Evolutionary conservation across 208 protist genomes (phyloP), one percentile per base, ranked within the genome.

Genomic region (Borovskyia barvae): DNA sequence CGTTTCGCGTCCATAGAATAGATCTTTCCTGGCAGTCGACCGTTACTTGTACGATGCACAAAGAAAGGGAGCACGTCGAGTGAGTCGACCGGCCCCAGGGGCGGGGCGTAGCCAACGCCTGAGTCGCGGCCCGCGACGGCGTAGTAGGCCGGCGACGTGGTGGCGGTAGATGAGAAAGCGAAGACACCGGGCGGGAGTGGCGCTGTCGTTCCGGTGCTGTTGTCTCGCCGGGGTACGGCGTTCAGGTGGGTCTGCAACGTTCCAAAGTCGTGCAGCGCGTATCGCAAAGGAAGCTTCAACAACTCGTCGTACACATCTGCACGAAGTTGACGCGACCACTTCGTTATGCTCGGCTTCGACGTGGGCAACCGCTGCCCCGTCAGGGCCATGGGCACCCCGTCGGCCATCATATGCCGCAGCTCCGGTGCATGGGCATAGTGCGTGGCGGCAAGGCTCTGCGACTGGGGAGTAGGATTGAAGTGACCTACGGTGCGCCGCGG

Each of bases 301-400:
- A 95, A 63, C 52, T 95, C 89, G 40, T 93, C 89, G 73, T 95
- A 95, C 40, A 95, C 72, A 28, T 92, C 85, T 6, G 78, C 67
- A 4, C 84, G 80, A 1, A 95, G 79, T 3, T 39, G 57, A 2
- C 77, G 71, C 17, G 78, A 80, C 77, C 79, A 92, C 36, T 80
- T 84, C 5, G 66, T 37, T 8, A 72, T 66, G 19, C 15, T 12
- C 2, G 59, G 73, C 50, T 76, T 71, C 17, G 62, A 55, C 15
- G 69, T 15, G 0, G 74, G 50, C 15, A 64, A 32, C 33, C 56
- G 66, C 30, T 63, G 65, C 11, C 80, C 54, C 7, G 73, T 24
- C 12, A 47, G 19, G 5, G 66, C 57, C 47, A 68, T 57, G 8
- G 58, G 28, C 0, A 39, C 42, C 2, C 49, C 58, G 37, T 70